phyloP scores from a whole-genome alignment of 805 yeast genomes.

The Metschnikowia kunwiensis region DNA sequence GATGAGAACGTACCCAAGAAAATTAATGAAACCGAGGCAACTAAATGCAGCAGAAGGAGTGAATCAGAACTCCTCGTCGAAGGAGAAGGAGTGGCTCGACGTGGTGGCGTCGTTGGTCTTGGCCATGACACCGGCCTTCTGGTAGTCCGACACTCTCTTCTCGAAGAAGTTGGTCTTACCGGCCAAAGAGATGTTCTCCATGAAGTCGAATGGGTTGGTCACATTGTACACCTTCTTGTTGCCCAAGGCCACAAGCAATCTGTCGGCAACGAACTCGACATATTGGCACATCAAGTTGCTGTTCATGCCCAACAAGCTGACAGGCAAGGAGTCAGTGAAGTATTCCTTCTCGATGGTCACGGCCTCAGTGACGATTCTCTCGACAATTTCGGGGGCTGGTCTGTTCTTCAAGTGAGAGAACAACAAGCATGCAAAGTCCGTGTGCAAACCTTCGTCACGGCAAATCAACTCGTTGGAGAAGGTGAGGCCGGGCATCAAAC shows the following conservation, averaged over 20 bases:
- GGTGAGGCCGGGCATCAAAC: conserved; percentile 97
- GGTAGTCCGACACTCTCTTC: conserved; percentile 98
- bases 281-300: conserved; percentile 92
- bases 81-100: conserved; percentile 59
- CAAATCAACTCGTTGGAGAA: conserved; percentile 96
- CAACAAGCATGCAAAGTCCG: conserved; percentile 95
- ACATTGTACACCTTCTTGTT: conserved; percentile 84
- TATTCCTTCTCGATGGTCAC: conserved; percentile 81
- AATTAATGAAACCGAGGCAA: conserved; percentile 2
- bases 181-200: conserved; percentile 97
- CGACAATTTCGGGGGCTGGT: conserved; percentile 76
- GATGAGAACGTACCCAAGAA: conserved; percentile 5
- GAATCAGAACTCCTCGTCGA: conserved; percentile 89
- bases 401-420: conserved; percentile 91
- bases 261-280: conserved; percentile 96
- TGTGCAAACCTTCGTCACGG: conserved; percentile 98
- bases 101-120: conserved; percentile 49
- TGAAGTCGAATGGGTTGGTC: conserved; percentile 93
- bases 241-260: conserved; percentile 87
- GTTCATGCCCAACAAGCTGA: conserved; percentile 92
- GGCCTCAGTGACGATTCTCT: conserved; percentile 89
- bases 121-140: conserved; percentile 99
- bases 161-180: conserved; percentile 99
- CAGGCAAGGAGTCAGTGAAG: conserved; percentile 80
- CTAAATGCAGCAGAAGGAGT: not conserved